Percentiles rank a stretch among this genome's conserved stretches.
Evolutionary conservation across 768 basidiomycete species (phyloP).

Genomic region (Leccinum fibrillosum): DNA sequence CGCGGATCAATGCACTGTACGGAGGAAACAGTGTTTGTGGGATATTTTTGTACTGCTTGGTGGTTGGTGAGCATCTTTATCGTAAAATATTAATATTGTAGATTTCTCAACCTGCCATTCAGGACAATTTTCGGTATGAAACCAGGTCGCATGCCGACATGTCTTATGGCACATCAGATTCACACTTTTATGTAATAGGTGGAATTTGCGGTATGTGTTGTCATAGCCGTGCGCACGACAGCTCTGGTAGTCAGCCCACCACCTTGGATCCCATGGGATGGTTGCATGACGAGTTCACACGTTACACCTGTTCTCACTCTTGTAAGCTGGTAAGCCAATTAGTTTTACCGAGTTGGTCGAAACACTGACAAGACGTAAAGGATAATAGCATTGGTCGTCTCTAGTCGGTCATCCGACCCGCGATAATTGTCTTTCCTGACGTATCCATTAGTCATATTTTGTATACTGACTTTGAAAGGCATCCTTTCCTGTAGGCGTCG

Average conservation of each 20-base stretch:
- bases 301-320: constrained; percentile 18
- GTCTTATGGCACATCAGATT: neutral
- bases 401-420: constrained; percentile 11
- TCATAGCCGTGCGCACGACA: constrained; percentile 16
- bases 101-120: neutral
- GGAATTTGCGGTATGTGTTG: constrained; percentile 11
- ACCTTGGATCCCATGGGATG: constrained; percentile 11
- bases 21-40: neutral
- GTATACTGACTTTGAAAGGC: constrained; percentile 14
- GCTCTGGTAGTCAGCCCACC: constrained; percentile 15
- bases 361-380: constrained; percentile 9
- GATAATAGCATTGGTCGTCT: constrained; percentile 15
- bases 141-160: neutral
- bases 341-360: neutral
- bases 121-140: constrained; percentile 21
- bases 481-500: neutral
- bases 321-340: constrained; percentile 17
- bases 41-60: constrained; percentile 10
- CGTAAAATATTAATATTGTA: neutral
- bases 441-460: constrained; percentile 12
- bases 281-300: constrained; percentile 10
- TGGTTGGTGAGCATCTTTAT: constrained; percentile 13
- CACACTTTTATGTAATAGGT: constrained; percentile 5
- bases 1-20: constrained; percentile 21
- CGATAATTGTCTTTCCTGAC: neutral